These are phyloP conservation scores for Chrysanthemum makinoi DNA, from an alignment of 129 eudicot genomes.

Conservation along the genomic window DNA sequence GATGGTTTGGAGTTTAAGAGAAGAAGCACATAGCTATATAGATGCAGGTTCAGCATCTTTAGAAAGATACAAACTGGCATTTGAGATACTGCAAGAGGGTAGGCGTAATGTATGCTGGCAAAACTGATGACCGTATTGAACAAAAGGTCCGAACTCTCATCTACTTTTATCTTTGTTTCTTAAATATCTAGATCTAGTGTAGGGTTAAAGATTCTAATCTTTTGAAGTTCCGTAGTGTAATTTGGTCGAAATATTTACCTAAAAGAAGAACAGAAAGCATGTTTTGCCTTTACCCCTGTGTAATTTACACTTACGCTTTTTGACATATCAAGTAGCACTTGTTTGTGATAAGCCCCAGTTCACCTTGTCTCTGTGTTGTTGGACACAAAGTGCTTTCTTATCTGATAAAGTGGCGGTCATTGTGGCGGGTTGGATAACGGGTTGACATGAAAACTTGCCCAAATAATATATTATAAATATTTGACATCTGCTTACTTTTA, in stretches of 20 bases:
- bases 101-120: conserved; percentile 83
- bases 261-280: conserved; percentile 19
- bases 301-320: conserved; percentile 20
- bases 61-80: conserved; percentile 77
- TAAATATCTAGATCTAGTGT: conserved; percentile 6
- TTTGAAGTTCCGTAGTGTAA: conserved; percentile 21
- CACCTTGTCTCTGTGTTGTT: neutral
- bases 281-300: conserved; percentile 3
- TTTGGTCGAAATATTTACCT: conserved; percentile 14
- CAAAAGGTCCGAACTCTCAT: conserved; percentile 26
- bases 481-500: neutral
- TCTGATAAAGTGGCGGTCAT: too few species aligned
- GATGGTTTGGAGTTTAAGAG: conserved; percentile 83
- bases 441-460: too few species aligned
- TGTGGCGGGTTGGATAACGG: too few species aligned
- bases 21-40: conserved; percentile 68
- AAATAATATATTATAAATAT: too few species aligned
- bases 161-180: conserved; percentile 6
- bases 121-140: conserved; percentile 36
- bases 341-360: conserved; percentile 19
- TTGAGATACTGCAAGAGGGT: conserved; percentile 90
- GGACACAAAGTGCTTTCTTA: neutral
- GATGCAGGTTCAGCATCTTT: conserved; percentile 79
- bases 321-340: conserved; percentile 8
- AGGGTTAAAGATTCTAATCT: conserved; percentile 28